phyloP scores from a whole-genome alignment of 306 rosid genomes.

The Sindora glabra region DNA sequence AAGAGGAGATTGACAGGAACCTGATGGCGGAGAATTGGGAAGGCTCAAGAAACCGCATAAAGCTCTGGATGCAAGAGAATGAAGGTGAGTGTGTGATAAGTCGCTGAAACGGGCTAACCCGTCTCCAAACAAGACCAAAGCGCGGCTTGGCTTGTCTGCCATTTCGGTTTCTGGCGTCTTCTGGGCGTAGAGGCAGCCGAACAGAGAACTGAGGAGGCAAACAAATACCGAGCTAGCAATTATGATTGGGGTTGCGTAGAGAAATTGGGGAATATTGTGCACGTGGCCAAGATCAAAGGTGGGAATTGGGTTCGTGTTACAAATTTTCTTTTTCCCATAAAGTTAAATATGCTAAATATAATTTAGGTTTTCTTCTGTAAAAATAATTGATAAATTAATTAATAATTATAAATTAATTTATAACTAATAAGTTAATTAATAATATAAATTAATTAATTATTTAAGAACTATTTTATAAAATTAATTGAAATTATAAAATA shows the following conservation, averaged over 20 bases:
- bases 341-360: too few species aligned
- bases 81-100: constrained; percentile 50
- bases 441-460: too few species aligned
- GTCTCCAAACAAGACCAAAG: constrained; percentile 63
- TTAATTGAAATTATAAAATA: too few species aligned
- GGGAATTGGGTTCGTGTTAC: too few species aligned
- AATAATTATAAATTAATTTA: too few species aligned
- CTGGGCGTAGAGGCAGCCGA: background rate
- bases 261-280: background rate
- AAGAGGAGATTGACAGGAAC: constrained; percentile 22
- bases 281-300: background rate
- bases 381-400: too few species aligned
- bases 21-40: constrained; percentile 55
- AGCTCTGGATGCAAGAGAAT: constrained; percentile 55
- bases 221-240: background rate
- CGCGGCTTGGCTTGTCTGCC: constrained; percentile 90
- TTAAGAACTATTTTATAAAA: too few species aligned
- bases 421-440: too few species aligned
- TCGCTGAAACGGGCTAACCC: constrained; percentile 54
- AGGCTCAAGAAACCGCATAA: constrained; percentile 70
- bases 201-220: background rate
- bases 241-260: background rate
- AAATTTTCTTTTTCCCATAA: too few species aligned
- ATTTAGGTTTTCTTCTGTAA: too few species aligned
- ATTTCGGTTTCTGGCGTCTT: constrained; percentile 19